Evolutionary conservation across 176 grass and related monocot genomes (phyloP), one percentile per base, ranked within the genome.

Genomic region (Aegilops tauschii): DNA sequence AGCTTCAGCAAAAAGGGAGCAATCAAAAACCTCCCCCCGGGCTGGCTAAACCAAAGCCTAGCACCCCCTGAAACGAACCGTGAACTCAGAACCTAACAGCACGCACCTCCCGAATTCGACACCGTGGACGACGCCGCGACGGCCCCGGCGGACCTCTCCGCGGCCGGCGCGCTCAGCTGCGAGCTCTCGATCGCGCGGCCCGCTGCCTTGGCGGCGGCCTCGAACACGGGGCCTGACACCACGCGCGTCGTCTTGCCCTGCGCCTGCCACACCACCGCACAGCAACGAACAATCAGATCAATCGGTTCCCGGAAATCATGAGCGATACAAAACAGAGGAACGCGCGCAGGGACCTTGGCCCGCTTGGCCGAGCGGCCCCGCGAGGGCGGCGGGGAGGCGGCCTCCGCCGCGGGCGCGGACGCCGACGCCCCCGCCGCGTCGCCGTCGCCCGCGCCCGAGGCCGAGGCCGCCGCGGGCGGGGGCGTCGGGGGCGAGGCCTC

Each of bases 291-390:
- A 27, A 61, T 84, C 79, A 87, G 87, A 86, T 68, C 52, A 73
- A 94, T 61, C 79, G 70, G 12, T 45, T 54, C 47, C 21, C 3
- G 2, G 25, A 61, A 83, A 85, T 31, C 49, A 58, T 58, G 25
- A 0, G 9, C 21, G 11, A 9, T 44, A 20, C 12, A 71, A 3
- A 56, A 0, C 30, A 8, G 7, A 17, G 4, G 18, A 20, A 45
- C 47, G 3, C 76, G 54, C 39, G 80, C 63, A 75, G 27, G 76
- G 49, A 90, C 90, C 92, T 94, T 94, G 16, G 90, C 67, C 58
- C 94, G 90, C 79, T 97, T 94, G 5, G 83, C 77, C 32, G 82
- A 82, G 12, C 94, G 90, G 64, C 59, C 56, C 4, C 87, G 40
- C 0, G 89, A 3, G 29, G 76, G 52, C 0, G 89, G 21, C 14